Percentiles rank a stretch among this genome's conserved stretches.
These are phyloP conservation scores for Corrigiola litoralis DNA, from an alignment of 179 eudicot species.

Conservation along the genomic window DNA sequence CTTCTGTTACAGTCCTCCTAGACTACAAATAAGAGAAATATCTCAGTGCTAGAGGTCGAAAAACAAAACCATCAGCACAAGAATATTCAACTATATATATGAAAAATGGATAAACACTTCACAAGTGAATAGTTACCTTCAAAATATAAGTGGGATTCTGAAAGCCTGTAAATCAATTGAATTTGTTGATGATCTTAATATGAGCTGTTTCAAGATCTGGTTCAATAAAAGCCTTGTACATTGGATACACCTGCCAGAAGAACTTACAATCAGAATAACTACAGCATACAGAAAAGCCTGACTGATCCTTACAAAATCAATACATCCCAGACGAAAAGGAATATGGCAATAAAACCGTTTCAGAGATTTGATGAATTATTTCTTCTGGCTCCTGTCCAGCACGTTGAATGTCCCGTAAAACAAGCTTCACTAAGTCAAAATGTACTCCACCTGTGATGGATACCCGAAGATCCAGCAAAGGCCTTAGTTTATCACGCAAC, in stretches of 20 bases:
- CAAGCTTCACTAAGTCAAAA: conserved; percentile 92
- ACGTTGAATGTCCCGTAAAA: conserved; percentile 88
- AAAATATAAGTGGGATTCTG: conserved; percentile 83
- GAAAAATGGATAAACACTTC: neutral
- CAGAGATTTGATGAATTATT: conserved; percentile 94
- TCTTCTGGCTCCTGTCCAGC: conserved; percentile 97
- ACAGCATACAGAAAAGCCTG: neutral
- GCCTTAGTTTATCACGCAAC: conserved; percentile 79
- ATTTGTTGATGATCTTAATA: conserved; percentile 82
- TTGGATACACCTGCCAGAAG: conserved; percentile 83
- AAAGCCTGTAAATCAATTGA: conserved; percentile 93
- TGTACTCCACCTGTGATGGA: conserved; percentile 97
- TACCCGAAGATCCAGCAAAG: conserved; percentile 80
- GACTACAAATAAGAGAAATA: conserved; percentile 43
- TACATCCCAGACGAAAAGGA: too few relatives aligned
- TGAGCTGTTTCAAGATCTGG: conserved; percentile 95
- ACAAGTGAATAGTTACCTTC: conserved; percentile 43
- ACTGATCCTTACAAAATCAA: neutral
- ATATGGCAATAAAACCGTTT: conserved; percentile 64
- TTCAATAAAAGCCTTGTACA: conserved; percentile 98
- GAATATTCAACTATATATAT: too few relatives aligned
- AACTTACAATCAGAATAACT: conserved; percentile 9
- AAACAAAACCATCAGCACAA: too few relatives aligned
- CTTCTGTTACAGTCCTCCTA: conserved; percentile 48
- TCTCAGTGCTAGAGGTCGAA: too few relatives aligned